A percentile compares a stretch with the other conserved stretches of the same genome.
These are phyloP conservation scores for Suhomyces sp. DNA, from an alignment of 805 yeast genomes.

Conservation along the genomic window DNA sequence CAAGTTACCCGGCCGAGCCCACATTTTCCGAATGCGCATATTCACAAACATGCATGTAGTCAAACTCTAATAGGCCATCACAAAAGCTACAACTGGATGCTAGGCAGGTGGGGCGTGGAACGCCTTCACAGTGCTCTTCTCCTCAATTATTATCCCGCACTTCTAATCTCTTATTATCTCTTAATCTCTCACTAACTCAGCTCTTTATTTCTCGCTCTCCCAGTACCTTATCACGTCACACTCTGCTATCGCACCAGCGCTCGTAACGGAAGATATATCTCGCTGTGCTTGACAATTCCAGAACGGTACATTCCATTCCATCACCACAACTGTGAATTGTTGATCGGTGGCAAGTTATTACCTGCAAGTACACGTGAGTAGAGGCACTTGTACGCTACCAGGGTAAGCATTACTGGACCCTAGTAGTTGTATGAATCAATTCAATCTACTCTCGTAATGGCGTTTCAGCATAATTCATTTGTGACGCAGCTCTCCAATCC, in stretches of 20 bases:
- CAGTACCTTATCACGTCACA: background rate
- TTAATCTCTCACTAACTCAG: background rate
- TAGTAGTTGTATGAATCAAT: background rate
- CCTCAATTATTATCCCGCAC: background rate
- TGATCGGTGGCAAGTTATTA: background rate
- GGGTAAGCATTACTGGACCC: no score
- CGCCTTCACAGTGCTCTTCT: background rate
- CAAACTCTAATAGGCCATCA: background rate
- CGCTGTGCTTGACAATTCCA: background rate
- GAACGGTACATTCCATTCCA: background rate
- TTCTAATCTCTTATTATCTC: background rate
- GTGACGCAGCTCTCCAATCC: background rate
- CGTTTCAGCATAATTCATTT: background rate
- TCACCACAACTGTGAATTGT: background rate
- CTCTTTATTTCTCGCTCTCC: background rate
- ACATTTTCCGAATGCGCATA: slow-evolving; percentile 1
- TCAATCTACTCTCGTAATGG: background rate
- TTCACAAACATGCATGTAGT: background rate
- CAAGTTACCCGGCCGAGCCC: background rate
- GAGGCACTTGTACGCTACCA: background rate
- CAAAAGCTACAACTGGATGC: background rate
- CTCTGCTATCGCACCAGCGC: background rate
- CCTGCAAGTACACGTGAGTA: background rate
- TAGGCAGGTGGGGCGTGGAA: background rate
- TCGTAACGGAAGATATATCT: background rate